Base-by-base conservation (phyloP, 257 asterid species). In the Asclepias syriaca region DNA sequence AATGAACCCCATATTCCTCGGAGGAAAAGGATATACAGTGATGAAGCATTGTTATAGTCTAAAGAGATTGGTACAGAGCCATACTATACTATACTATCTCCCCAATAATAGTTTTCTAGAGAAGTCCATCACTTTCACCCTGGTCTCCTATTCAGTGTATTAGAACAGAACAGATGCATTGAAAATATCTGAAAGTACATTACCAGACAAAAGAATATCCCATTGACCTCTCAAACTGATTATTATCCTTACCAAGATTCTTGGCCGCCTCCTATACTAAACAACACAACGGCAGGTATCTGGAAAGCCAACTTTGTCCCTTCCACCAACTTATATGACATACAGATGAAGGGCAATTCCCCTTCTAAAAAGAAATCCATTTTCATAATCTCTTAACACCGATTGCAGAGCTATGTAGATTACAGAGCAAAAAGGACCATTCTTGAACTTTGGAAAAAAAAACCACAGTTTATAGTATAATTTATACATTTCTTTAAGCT, bases 1-100 rank as follows among this genome's bases (percentile, higher is more conserved):
- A 34, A 63, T 53, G 43, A 49, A 66, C 71, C 75, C 85, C 91
- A 85, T 87, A 40, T 14, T 56, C 74, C 55, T 66, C 24, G 71
- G 66, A 75, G 48, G 22, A 60, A 27, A 9, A 34, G 64, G 50
- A 5, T 60, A 4, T 40, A 59, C 3, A 49, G 40, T 27, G 37
- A 39, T 55, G 8, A 29, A 50, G 48, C 74, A 69, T 69, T 63
- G 49, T 50, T 69, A 58, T 51, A 21, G 39, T 69, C 39, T 50
- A 59, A 75, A 2, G 70, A 50, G 70, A 53, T 50, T 40, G 75
- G 57, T 4, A 53, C 8, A 12, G 43, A 65, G 45, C 24, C 32
- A 73, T 11, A 70, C 3, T 49, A 60, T 22, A 7, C 64, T 29
- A 34, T 15, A 16, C 3, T 24, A 65, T 43, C 45, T 10, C 27